phyloP scores from a whole-genome alignment of 1,284 basidiomycete species.

The Coniophora puteana region DNA sequence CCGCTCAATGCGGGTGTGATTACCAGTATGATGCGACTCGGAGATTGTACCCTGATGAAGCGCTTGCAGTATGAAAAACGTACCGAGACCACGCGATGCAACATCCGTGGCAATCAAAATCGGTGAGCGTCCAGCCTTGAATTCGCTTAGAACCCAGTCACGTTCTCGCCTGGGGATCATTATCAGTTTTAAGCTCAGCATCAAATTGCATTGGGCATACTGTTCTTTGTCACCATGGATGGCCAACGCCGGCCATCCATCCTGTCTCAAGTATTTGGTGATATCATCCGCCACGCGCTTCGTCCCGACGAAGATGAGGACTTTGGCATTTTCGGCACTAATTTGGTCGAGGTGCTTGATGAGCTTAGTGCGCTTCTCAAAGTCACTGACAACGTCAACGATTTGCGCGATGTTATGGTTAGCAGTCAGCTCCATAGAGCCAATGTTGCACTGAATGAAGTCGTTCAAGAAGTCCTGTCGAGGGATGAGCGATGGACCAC shows the following conservation, averaged over 20 bases:
- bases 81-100: slow-evolving; percentile 99
- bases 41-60: slow-evolving; percentile 10
- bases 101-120: slow-evolving; percentile 98
- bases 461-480: slow-evolving; percentile 91
- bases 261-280: slow-evolving; percentile 94
- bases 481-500: slow-evolving; percentile 1
- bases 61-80: slow-evolving; percentile 53
- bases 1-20: too few species aligned
- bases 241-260: slow-evolving; percentile 98
- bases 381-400: slow-evolving; percentile 96
- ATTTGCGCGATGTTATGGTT: slow-evolving; percentile 98
- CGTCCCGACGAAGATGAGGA: slow-evolving; percentile 97
- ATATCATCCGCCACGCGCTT: slow-evolving; percentile 98
- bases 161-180: slow-evolving; percentile 76
- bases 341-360: slow-evolving; percentile 98
- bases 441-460: slow-evolving; percentile 98
- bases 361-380: slow-evolving; percentile 95
- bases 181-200: slow-evolving; percentile 14
- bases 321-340: slow-evolving; percentile 95
- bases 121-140: slow-evolving; percentile 96
- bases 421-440: slow-evolving; percentile 96
- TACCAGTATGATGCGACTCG: too few species aligned
- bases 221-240: slow-evolving; percentile 99
- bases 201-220: slow-evolving; percentile 42
- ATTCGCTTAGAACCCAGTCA: slow-evolving; percentile 98